phyloP scores from a whole-genome alignment of 164 flowering plant genomes.

The Amborella trichopoda region DNA sequence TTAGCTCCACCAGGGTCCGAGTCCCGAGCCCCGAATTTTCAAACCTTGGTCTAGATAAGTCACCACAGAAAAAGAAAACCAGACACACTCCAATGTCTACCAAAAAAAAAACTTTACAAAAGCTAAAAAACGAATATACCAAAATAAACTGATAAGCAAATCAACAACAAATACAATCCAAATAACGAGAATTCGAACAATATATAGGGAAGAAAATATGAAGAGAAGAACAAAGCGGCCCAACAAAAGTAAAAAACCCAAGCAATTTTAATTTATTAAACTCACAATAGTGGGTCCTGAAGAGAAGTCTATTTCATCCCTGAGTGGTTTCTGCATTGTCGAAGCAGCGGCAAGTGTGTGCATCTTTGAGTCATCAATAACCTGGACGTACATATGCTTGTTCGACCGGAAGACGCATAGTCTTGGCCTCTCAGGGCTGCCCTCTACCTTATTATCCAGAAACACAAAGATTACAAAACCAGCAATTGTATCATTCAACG shows the following conservation, averaged over 20 bases:
- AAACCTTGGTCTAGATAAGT: too few species aligned
- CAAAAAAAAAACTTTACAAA: too few species aligned
- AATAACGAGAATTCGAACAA: too few species aligned
- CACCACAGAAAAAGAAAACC: too few species aligned
- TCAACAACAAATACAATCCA: too few species aligned
- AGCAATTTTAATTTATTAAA: slow-evolving; percentile 8
- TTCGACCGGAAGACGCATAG: slow-evolving; percentile 83
- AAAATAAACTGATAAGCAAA: too few species aligned
- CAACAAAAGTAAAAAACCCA: background rate
- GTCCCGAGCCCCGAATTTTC: too few species aligned
- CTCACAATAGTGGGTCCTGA: slow-evolving; percentile 88
- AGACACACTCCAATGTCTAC: too few species aligned
- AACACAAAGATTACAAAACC: slow-evolving; percentile 4
- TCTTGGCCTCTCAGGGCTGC: slow-evolving; percentile 92
- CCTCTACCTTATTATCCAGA: slow-evolving; percentile 76
- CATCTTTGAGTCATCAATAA: slow-evolving; percentile 94
- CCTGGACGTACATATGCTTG: slow-evolving; percentile 88
- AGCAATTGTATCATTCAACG: slow-evolving; percentile 1
- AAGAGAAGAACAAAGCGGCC: too few species aligned
- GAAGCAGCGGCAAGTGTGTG: slow-evolving; percentile 94
- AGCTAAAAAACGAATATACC: too few species aligned
- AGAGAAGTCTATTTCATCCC: slow-evolving; percentile 51
- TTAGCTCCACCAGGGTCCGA: too few species aligned
- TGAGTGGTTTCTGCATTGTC: slow-evolving; percentile 72
- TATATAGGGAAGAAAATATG: too few species aligned